Base-by-base conservation (phyloP, 495 filamentous ascomycete species). In the Aspergillus indologenus region DNA sequence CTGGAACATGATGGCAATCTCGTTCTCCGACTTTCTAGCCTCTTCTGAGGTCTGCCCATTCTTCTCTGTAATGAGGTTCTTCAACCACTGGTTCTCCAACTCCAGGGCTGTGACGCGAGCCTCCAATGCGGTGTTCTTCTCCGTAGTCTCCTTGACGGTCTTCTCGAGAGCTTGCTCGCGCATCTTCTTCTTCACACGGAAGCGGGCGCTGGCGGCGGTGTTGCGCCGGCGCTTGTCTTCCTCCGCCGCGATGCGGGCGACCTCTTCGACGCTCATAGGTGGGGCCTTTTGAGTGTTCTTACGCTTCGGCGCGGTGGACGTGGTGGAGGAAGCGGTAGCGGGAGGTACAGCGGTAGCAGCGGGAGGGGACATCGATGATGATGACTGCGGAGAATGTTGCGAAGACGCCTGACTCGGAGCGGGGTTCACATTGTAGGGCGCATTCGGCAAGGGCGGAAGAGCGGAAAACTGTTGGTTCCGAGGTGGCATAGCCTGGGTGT, bases 101-200 rank as follows among this genome's bases (percentile, higher is more conserved):
- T 97, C 90, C 56, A 98, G 75, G 63, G 91, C 86, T 56, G 85
- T 84, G 46, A 98, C 91, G 46, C 88, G 85, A 56, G 85, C 81
- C 73, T 96, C 92, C 15, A 98, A 81, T n/a, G 76, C 74, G 1
- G 76, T 75, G 34, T 93, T 89, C 74, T 92, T 91, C 12, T 96
- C 91, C 7, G 78, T 84, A 74, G 95, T 90, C 61, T 97, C 94
- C 79, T 94, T 94, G 57, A 94, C 87, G 42, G 84, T 84, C 65
- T 87, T 87, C 76, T 98, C 94, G 50, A 98, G 85, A 1, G 90
- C 88, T 68, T 90, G 87, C 79, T 98, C 94, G 50, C 94, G 89
- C 80, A 95, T 90, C 85, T 98, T 98, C 90, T 98, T 98, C 86
- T 98, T 98, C 62, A 98, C 87, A 55, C 94, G 89, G 85, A 98